phyloP scores from a whole-genome alignment of 1,284 basidiomycete genomes.

The Dichomitus squalens region DNA sequence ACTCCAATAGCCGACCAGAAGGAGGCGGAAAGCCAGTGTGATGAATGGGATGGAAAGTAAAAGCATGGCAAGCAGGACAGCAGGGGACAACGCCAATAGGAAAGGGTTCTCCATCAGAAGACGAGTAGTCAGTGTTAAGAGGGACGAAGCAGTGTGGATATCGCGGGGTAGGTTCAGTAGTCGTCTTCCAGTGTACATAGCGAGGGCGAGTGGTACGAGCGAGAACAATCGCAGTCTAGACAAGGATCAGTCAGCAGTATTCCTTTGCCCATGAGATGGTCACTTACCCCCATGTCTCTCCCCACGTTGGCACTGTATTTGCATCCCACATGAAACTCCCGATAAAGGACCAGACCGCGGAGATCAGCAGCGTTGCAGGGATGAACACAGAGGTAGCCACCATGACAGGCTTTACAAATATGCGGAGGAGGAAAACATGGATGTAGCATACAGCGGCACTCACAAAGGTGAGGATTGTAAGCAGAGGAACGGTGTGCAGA shows the following conservation, averaged over 20 bases:
- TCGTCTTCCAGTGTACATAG: constrained; percentile 71
- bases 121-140: constrained; percentile 80
- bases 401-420: constrained; percentile 84
- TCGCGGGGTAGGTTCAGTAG: constrained; percentile 68
- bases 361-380: constrained; percentile 79
- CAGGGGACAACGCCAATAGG: constrained; percentile 79
- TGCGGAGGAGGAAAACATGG: constrained; percentile 76
- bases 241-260: constrained; percentile 4
- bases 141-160: constrained; percentile 71
- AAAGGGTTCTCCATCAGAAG: constrained; percentile 82
- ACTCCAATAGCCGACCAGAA: constrained; percentile 70
- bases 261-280: neutral
- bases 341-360: constrained; percentile 85
- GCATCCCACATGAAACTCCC: constrained; percentile 89
- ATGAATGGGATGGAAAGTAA: constrained; percentile 84
- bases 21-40: constrained; percentile 80
- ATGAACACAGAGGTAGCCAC: constrained; percentile 79
- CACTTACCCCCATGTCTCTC: constrained; percentile 79
- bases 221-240: constrained; percentile 75
- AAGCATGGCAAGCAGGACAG: constrained; percentile 74
- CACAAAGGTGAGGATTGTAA: constrained; percentile 76
- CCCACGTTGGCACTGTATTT: constrained; percentile 70
- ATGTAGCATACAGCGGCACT: constrained; percentile 74
- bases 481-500: constrained; percentile 82
- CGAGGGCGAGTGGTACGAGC: constrained; percentile 71